phyloP scores from a whole-genome alignment of 164 flowering plant genomes.

The Piper betle region DNA sequence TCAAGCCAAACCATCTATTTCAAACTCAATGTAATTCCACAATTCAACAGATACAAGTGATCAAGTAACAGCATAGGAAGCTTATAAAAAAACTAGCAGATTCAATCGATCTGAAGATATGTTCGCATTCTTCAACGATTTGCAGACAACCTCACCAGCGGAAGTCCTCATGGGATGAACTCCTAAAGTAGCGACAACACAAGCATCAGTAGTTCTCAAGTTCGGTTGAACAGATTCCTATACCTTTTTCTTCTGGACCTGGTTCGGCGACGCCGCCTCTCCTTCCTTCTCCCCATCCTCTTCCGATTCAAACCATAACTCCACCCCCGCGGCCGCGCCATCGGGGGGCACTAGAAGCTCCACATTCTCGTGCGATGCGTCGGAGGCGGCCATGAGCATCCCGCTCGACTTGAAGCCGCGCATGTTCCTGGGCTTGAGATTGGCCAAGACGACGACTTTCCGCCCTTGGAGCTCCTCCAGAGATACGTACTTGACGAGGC shows the following conservation, averaged over 20 bases:
- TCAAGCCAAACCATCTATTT: too few species aligned
- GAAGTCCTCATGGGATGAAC: conserved; percentile 64
- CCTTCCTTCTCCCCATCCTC: conserved; percentile 38
- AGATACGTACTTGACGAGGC: conserved; percentile 73
- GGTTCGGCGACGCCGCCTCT: conserved; percentile 63
- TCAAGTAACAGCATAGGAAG: too few species aligned
- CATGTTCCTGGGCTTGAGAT: conserved; percentile 93
- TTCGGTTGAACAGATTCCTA: conserved; percentile 91
- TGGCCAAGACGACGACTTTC: conserved; percentile 73
- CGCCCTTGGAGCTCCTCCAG: conserved; percentile 59
- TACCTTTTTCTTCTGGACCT: conserved; percentile 89
- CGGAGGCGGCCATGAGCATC: conserved; percentile 94
- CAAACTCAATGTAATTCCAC: too few species aligned
- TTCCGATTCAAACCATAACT: conserved; percentile 78
- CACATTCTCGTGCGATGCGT: conserved; percentile 80
- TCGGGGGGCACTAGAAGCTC: conserved; percentile 88
- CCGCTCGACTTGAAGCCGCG: conserved; percentile 85
- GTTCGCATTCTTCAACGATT: conserved; percentile 56
- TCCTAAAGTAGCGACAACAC: conserved; percentile 56
- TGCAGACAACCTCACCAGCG: conserved; percentile 44
- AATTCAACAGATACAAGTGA: too few species aligned
- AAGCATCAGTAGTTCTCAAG: conserved; percentile 61
- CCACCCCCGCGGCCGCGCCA: conserved; percentile 66
- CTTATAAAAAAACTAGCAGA: too few species aligned
- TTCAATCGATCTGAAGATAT: conserved; percentile 33